These are phyloP conservation scores for Rauvolfia tetraphylla DNA, from an alignment of 257 asterid species.

Conservation along the genomic window DNA sequence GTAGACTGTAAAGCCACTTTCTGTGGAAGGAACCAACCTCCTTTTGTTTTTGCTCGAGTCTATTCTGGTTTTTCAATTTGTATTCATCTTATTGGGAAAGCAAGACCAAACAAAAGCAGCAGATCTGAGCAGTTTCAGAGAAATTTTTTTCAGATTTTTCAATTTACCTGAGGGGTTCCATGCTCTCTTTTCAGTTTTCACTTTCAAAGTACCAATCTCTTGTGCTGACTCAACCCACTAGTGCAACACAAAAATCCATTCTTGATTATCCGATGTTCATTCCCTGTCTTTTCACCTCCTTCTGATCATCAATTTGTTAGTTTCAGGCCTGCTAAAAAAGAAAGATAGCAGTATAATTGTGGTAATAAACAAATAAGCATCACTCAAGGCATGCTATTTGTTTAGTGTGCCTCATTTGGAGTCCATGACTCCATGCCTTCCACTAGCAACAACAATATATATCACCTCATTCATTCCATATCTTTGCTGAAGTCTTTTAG, in stretches of 20 bases:
- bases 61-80: conserved; percentile 21
- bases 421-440: conserved; percentile 48
- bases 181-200: conserved; percentile 17
- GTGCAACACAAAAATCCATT: neutral
- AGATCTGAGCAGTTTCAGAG: neutral
- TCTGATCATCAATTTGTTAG: conserved; percentile 19
- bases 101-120: neutral
- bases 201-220: conserved; percentile 26
- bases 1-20: conserved; percentile 44
- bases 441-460: conserved; percentile 31
- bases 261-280: conserved; percentile 3
- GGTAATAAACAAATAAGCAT: conserved; percentile 9
- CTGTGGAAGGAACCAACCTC: conserved; percentile 2
- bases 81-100: conserved; percentile 24
- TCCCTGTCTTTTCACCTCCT: conserved; percentile 4
- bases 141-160: conserved; percentile 3
- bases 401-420: conserved; percentile 31
- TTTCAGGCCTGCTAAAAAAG: conserved; percentile 24
- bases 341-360: conserved; percentile 15
- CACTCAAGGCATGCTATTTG: conserved; percentile 37
- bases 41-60: conserved; percentile 20
- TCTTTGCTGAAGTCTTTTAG: neutral
- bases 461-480: conserved; percentile 17
- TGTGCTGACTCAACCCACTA: conserved; percentile 16
- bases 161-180: conserved; percentile 6